Evolutionary conservation across 306 rosid genomes (phyloP), one percentile per base, ranked within the genome.

Genomic region (Prunus campanulata): DNA sequence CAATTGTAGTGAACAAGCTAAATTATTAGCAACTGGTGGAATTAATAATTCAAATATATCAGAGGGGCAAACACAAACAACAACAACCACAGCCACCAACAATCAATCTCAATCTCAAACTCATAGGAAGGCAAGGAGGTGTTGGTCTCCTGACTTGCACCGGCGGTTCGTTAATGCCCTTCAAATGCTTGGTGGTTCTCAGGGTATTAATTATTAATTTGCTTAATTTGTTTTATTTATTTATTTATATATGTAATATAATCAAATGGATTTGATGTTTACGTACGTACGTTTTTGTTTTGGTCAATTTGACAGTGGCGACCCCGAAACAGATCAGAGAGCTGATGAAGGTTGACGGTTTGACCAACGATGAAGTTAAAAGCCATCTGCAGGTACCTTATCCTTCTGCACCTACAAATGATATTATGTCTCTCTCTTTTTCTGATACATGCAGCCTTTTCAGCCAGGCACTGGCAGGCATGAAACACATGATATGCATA

Each of bases 351-450:
- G 97, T 96, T 78, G 99, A 96, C 62, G 99, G 99, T 86, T 96
- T 96, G 98, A 96, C 99, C 89, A 96, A 96, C 72, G 99, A 96
- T 87, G 99, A 96, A 87, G 99, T 96, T 75, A 96, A 96, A 96
- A 96, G 99, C 87, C 99, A 96, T 91, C 81, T 96, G 72, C 99
- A 96, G 98, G 98, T 96, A 73, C 60, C 4, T 72, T 39, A 39
- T 39, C 44, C 44, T 7, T 1, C 44, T 7, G 44, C 44, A 39
- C 9, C 44, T 7, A 39, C 44, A 39, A 39, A 39, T 39, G 9
- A 39, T 39, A 7, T 78, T 73, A 12, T 70, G n/a, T 70, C 59
- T 74, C 20, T 81, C 61, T 70, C 3, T 68, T 25, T 76, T 79
- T 70, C 52, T 48, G 57, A 25, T 30, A 6, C 67, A 39, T 55